Percentiles rank a stretch among this genome's conserved stretches.
phyloP scores from a whole-genome alignment of 1,139 yeast species.

The Blastobotrys petasosporus region DNA sequence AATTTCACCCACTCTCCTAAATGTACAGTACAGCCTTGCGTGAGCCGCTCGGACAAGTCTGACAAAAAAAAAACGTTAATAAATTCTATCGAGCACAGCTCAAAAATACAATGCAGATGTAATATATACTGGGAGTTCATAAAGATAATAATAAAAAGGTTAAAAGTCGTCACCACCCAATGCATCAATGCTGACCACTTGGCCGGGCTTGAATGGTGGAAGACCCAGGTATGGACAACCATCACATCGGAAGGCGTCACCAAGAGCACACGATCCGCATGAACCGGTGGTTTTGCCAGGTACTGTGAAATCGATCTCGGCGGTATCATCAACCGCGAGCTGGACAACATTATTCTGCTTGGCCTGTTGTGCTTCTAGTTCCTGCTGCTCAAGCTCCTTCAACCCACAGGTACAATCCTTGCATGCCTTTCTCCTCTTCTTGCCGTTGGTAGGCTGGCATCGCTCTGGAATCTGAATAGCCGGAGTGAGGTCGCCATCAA shows the following conservation, averaged over 20 bases:
- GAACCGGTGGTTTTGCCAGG: conserved; percentile 88
- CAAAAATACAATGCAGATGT: background rate
- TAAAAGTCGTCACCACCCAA: conserved; percentile 31
- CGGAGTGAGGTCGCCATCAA: conserved; percentile 34
- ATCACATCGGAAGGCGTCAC: conserved; percentile 97
- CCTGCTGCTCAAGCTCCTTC: conserved; percentile 56
- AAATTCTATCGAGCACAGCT: background rate
- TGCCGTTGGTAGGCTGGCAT: conserved; percentile 43
- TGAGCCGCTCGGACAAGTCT: too few species aligned
- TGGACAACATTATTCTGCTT: conserved; percentile 39
- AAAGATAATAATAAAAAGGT: background rate
- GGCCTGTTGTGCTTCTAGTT: conserved; percentile 27
- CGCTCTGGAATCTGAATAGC: conserved; percentile 39
- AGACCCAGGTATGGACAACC: conserved; percentile 96
- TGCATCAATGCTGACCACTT: conserved; percentile 40
- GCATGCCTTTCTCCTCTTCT: conserved; percentile 59
- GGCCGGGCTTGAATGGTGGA: conserved; percentile 98
- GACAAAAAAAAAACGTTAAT: too few species aligned
- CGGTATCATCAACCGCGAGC: conserved; percentile 53
- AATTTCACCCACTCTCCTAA: too few species aligned
- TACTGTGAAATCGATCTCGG: conserved; percentile 91
- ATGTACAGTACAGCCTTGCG: too few species aligned
- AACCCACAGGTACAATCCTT: conserved; percentile 97
- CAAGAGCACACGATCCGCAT: conserved; percentile 93
- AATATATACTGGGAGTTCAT: background rate